Conservation (phyloP, 2,329 filamentous ascomycete genomes). For the Botryosphaeria dothidea region DNA sequence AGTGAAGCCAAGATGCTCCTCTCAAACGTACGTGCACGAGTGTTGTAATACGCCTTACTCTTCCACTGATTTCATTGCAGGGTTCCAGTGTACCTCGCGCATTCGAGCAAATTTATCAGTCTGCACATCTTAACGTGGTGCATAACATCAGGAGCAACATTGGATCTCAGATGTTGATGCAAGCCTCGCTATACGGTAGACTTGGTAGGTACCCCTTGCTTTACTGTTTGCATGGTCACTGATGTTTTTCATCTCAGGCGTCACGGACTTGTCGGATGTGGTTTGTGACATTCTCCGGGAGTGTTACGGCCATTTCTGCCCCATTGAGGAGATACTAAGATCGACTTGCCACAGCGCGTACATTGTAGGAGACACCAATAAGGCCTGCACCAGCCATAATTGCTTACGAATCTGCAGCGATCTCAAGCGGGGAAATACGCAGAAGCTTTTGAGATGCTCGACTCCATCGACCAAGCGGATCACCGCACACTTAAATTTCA, state of each 20-base stretch:
- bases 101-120: constrained; percentile 78
- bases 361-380: constrained; percentile 43
- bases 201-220: constrained; percentile 56
- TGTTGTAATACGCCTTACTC: neutral
- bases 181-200: constrained; percentile 72
- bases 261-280: constrained; percentile 58
- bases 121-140: constrained; percentile 78
- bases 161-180: constrained; percentile 72
- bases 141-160: constrained; percentile 72
- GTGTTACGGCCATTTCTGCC: constrained; percentile 65
- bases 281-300: constrained; percentile 74
- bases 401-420: constrained; percentile 39
- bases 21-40: constrained; percentile 63
- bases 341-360: constrained; percentile 71
- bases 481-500: constrained; percentile 75
- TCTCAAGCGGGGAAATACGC: constrained; percentile 70
- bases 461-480: constrained; percentile 57
- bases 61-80: constrained; percentile 32
- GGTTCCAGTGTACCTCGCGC: constrained; percentile 61
- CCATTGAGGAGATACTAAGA: constrained; percentile 78
- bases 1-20: constrained; percentile 83
- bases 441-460: constrained; percentile 63
- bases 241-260: constrained; percentile 38
- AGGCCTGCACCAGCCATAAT: no score
- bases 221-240: neutral